Percentiles rank a stretch among this genome's conserved stretches.
Evolutionary conservation across 2,329 filamentous ascomycete species (phyloP).

Genomic region (Aspergillus sp.): DNA sequence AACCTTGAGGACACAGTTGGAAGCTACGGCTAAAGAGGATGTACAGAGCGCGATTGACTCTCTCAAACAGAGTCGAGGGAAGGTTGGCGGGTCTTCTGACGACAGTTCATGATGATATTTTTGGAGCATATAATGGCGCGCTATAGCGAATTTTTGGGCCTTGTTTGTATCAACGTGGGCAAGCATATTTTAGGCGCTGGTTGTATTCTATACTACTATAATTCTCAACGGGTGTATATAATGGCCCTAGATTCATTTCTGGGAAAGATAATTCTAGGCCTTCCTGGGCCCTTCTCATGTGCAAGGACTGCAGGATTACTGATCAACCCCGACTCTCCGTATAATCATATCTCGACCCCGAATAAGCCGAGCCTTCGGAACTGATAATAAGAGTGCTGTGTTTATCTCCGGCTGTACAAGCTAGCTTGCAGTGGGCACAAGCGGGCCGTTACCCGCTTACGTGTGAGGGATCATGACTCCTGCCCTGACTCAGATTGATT

Average conservation of each 20-base stretch:
- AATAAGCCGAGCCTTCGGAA: neutral
- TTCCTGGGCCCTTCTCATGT: neutral
- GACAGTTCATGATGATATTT: constrained; percentile 18
- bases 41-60: constrained; percentile 69
- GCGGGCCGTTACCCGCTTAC: neutral
- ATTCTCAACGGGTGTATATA: neutral
- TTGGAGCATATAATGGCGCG: constrained; percentile 22
- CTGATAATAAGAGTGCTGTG: neutral
- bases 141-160: constrained; percentile 14
- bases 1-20: constrained; percentile 67
- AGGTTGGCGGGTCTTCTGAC: constrained; percentile 17
- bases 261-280: neutral
- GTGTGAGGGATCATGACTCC: neutral
- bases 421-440: neutral
- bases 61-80: constrained; percentile 26
- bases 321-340: neutral
- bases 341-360: neutral
- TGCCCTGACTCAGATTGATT: neutral
- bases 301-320: neutral
- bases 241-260: neutral
- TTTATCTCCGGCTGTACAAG: neutral
- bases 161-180: constrained; percentile 4
- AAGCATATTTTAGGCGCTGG: constrained; percentile 21
- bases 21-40: constrained; percentile 74
- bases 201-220: constrained; percentile 3